phyloP scores from a whole-genome alignment of 208 protist species.

The Polymyxa betae region DNA sequence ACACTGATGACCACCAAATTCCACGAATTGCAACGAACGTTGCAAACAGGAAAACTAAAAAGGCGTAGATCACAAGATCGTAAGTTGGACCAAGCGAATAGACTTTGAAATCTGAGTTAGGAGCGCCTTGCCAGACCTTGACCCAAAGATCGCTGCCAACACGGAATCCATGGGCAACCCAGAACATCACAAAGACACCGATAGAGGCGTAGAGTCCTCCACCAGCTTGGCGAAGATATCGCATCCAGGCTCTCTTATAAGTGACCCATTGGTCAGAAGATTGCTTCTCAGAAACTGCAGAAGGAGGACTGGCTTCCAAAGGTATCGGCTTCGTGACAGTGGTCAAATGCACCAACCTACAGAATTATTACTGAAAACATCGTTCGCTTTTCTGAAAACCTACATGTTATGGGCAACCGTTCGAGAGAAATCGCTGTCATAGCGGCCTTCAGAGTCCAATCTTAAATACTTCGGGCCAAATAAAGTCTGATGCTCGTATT shows the following conservation, averaged over 20 bases:
- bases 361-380: background rate
- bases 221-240: slow-evolving; percentile 26
- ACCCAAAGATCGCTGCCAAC: slow-evolving; percentile 19
- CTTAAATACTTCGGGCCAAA: background rate
- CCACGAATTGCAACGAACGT: background rate
- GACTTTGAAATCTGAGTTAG: background rate
- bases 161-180: background rate
- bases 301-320: background rate
- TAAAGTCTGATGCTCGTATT: slow-evolving; percentile 7
- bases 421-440: slow-evolving; percentile 45
- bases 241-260: background rate
- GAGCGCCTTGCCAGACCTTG: slow-evolving; percentile 22
- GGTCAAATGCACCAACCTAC: background rate
- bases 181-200: background rate
- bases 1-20: background rate
- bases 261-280: background rate
- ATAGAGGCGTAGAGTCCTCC: background rate
- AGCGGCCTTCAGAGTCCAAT: background rate
- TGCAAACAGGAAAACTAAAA: background rate
- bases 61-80: background rate
- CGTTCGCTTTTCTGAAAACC: background rate
- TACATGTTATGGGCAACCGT: slow-evolving; percentile 45
- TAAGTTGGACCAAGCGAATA: background rate
- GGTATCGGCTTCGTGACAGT: slow-evolving; percentile 25
- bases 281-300: background rate